These are phyloP conservation scores for Epithele typhae DNA, from an alignment of 768 basidiomycete species.

Conservation along the genomic window DNA sequence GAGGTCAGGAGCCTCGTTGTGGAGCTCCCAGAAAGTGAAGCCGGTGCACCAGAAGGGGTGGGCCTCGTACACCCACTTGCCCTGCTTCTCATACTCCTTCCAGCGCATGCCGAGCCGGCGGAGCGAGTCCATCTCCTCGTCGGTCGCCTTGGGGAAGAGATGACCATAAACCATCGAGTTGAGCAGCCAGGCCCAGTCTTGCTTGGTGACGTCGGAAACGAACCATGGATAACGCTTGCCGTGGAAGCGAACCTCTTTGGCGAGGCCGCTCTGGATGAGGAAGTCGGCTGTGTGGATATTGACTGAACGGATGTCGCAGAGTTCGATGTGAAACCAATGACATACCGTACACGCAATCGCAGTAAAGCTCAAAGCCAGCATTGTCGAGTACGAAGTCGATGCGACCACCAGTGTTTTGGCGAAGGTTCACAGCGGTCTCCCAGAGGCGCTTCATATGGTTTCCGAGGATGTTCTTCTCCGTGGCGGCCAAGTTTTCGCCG, in stretches of 20 bases:
- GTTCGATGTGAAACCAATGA: slow-evolving; percentile 1
- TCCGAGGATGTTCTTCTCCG: slow-evolving; percentile 94
- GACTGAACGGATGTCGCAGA: too few relatives aligned
- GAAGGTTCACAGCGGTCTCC: slow-evolving; percentile 65
- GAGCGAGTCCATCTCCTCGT: slow-evolving; percentile 77
- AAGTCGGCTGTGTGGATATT: slow-evolving; percentile 72
- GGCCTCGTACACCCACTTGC: slow-evolving; percentile 92
- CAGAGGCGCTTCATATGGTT: slow-evolving; percentile 73
- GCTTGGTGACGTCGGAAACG: slow-evolving; percentile 87
- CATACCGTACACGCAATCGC: slow-evolving; percentile 81
- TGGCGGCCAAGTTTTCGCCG: slow-evolving; percentile 90
- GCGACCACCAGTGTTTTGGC: slow-evolving; percentile 25
- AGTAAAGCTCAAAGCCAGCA: slow-evolving; percentile 85
- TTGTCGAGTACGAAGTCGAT: slow-evolving; percentile 79
- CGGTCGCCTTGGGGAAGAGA: slow-evolving; percentile 80
- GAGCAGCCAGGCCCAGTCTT: slow-evolving; percentile 91
- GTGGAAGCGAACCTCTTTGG: slow-evolving; percentile 84
- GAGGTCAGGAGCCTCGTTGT: slow-evolving; percentile 80
- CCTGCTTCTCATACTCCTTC: slow-evolving; percentile 95
- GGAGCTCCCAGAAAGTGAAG: slow-evolving; percentile 89
- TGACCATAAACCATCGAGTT: slow-evolving; percentile 90
- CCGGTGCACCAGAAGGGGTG: slow-evolving; percentile 97
- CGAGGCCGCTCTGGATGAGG: slow-evolving; percentile 85
- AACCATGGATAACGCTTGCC: slow-evolving; percentile 97
- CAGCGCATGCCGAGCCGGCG: slow-evolving; percentile 77